Evolutionary conservation across 2,329 filamentous ascomycete species (phyloP), one percentile per base, ranked within the genome.

Genomic region (Diaporthe ampelina): DNA sequence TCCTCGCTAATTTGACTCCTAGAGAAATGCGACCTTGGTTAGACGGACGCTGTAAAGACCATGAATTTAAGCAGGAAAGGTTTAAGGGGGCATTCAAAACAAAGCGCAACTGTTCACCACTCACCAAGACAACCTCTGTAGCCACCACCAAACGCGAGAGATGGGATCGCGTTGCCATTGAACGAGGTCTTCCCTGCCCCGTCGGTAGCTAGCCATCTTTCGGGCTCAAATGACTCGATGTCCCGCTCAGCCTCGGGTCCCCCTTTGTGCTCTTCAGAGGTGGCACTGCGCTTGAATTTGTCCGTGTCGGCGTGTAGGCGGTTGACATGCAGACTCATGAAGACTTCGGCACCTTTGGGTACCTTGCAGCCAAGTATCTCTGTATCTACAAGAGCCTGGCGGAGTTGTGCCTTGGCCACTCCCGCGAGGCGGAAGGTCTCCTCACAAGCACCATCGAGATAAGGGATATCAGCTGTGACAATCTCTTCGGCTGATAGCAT

Each of bases 361-460:
- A 86, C 81, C 40, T 69, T 75, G 63, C 83, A 79, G 7, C 86
- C 86, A 0, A 87, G 79, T 9, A 88, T 72, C 6, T 80, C 76
- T 0, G 85, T 84, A 74, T 87, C 85, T 15, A 77, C 75, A 3
- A 78, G 77, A 1, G 83, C 79, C 0, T 73, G 75, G 19, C 86
- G 83, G 1, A 79, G 73, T 1, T 79, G 61, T 7, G 70, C 78
- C 1, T 75, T 75, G 0, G 78, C 79, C 1, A 82, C 81, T 19
- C 73, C 73, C 21, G 78, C 77, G 15, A 78, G 77, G 17, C 85
- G 83, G 11, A 83, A 70, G 3, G 81, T 79, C 70, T 87, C 86
- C 74, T 86, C 84, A 11, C 84, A 78, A 2, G 78, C 75, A 0
- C 82, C 86, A 68, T 86, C 84, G 7, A 87, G 82, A 68, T 87